Conservation (phyloP, 202 grass and related monocot species). For the Cymbopogon flexuosus region DNA sequence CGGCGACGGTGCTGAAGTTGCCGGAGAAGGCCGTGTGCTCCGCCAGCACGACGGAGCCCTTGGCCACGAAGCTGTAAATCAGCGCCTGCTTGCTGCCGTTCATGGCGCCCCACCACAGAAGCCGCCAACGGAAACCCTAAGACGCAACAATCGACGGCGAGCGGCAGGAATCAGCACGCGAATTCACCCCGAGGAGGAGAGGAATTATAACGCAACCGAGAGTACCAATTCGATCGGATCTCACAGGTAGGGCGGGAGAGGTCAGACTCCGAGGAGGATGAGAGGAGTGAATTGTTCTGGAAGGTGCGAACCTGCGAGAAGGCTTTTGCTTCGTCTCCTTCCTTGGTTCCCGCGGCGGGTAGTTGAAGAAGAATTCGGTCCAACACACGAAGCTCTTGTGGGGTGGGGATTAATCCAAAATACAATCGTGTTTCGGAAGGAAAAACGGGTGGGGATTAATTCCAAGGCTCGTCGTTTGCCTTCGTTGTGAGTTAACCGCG, state of each 20-base stretch:
- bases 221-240: neutral
- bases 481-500: conserved; percentile 1
- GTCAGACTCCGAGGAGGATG: neutral
- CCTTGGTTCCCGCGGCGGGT: neutral
- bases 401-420: neutral
- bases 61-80: conserved; percentile 96
- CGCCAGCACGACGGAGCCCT: conserved; percentile 79
- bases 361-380: neutral
- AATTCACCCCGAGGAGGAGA: neutral
- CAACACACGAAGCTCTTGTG: neutral
- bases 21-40: conserved; percentile 94
- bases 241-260: conserved; percentile 3
- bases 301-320: neutral
- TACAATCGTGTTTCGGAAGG: neutral
- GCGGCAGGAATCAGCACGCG: conserved; percentile 5
- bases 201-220: no score
- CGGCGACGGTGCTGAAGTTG: conserved; percentile 92
- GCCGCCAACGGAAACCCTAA: conserved; percentile 12
- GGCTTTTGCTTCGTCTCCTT: neutral
- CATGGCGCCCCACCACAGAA: conserved; percentile 36
- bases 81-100: conserved; percentile 61
- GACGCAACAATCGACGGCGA: neutral
- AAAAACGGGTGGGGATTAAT: neutral
- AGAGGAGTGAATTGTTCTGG: neutral
- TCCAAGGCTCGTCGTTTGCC: neutral